Base-by-base conservation (phyloP, 129 eudicot genomes). In the Escallonia herrerae region DNA sequence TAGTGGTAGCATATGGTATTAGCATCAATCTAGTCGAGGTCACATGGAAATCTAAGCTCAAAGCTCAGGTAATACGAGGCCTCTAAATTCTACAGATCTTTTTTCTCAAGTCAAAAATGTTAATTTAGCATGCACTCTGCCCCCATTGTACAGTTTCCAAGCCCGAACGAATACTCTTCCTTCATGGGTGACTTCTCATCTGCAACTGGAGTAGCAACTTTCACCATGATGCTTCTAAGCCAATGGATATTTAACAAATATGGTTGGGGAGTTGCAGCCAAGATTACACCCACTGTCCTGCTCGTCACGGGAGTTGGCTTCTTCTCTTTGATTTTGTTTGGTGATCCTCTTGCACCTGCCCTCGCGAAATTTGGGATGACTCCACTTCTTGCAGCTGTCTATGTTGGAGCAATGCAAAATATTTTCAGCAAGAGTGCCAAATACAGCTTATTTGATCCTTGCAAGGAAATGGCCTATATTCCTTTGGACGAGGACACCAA, bases 141-240 rank as follows among this genome's bases (percentile, higher is more conserved):
- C 48, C 15, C 50, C 57, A 58, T 15, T 48, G 3, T 65, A 53
- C 90, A 94, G 99, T 94, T 89, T 70, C 99, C 97, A 8, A 94
- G 97, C 59, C 99, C 95, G 15, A 94, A 94, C 52, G 99, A 89
- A 62, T 94, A 89, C 73, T 94, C 99, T 65, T 80, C 99, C 47
- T 94, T 94, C 80, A 94, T 94, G 99, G 99, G 99, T 33, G 99
- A 94, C 82, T 94, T 94, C 87, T 94, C 99, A 15, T 86, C 99
- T n/a, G 97, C 99, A 59, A 94, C 99, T 2, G 97, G 99, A 42
- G 82, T 94, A 73, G 85, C 93, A 50, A 94, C 99, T 49, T 94
- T 94, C 76, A 78, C 87, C n/a, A 94, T 94, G 97, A 94, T 94
- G 99, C 80, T 94, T 40, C 60, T 89, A 50, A 89, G 99, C 72